Evolutionary conservation across 2,329 filamentous ascomycete genomes (phyloP).

Genomic region (Hirsutella rhossiliensis): DNA sequence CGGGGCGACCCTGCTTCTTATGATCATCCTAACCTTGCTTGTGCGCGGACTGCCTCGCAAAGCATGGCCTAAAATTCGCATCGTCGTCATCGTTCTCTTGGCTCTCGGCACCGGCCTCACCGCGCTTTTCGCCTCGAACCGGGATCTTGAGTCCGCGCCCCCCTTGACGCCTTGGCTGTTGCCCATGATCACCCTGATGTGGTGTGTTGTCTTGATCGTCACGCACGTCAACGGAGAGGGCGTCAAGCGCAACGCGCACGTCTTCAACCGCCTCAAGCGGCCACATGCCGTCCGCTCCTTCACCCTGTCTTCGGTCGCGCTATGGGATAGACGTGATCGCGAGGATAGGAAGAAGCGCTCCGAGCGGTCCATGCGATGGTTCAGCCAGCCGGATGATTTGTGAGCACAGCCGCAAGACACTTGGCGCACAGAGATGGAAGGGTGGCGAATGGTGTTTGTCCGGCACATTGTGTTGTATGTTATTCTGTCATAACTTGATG

Average conservation of each 20-base stretch:
- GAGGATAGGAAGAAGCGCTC: no score
- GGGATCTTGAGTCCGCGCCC: constrained; percentile 7
- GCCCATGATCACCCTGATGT: constrained; percentile 20
- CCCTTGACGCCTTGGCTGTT: constrained; percentile 18
- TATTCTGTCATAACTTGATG: no score
- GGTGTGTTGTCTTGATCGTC: constrained; percentile 17
- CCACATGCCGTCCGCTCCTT: not conserved
- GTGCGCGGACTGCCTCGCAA: constrained; percentile 17
- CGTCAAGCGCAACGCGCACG: constrained; percentile 1
- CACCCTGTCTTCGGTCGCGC: not conserved
- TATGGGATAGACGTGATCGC: no score
- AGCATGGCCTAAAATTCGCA: constrained; percentile 18
- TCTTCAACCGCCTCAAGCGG: constrained; percentile 1
- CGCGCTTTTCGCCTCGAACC: constrained; percentile 11
- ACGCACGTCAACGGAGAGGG: constrained; percentile 14
- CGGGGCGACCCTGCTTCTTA: constrained; percentile 17
- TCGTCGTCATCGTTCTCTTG: constrained; percentile 15
- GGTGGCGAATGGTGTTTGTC: no score
- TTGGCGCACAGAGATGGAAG: no score
- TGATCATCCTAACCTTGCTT: constrained; percentile 17
- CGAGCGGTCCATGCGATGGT: no score
- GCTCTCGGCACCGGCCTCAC: constrained; percentile 17
- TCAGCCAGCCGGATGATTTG: no score
- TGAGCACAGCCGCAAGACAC: no score
- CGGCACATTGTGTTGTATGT: no score